Base-by-base conservation (phyloP, 2,329 filamentous ascomycete genomes). In the Clarireedia hainanense region DNA sequence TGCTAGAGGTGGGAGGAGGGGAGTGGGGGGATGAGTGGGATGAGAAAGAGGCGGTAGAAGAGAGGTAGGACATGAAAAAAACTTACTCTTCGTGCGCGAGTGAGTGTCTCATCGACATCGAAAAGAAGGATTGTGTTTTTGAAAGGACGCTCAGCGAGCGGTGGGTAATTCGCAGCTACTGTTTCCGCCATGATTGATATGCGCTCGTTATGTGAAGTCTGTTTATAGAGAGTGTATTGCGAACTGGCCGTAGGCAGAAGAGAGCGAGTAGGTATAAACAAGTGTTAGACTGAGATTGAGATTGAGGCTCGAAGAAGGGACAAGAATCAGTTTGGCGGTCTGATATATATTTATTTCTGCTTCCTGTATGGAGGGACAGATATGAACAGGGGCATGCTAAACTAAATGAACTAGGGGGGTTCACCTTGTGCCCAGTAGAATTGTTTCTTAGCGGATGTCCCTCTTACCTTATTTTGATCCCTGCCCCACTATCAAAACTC, bases 121-220 rank as follows among this genome's bases (percentile, higher is more conserved):
- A 99, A 99, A 61, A 99, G 86, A 69, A 84, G 85, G 73, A 99
- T 88, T 62, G 92, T 97, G 79, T 94, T 90, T 76, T 91, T 89
- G 73, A 96, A 76, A 45, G 89, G 89, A 64, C 94, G 89, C 67
- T 92, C 79, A 71, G 86, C 81, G 63, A 97, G 83, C 60, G 90
- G 82, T 56, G 91, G 86, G 74, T 66, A 70, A 37, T 49, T 43
- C 5, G 58, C 57, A 56, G 59, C 54, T 45, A 58, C 53, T 30
- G 40, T 36, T 30, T 52, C 55, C 20, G 43, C 27, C 48, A 56
- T 56, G 42, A 45, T 45, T 20, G 20, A 20, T 45, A 5, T 12
- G 2, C 17, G 17, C 17, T 20, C 17, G 17, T 20, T 20, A 34
- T 37, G n/a, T 24, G 17, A 30, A 30, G 27, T 30, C 10, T 30